Percentiles rank a stretch among this genome's conserved stretches.
Evolutionary conservation across 2,329 filamentous ascomycete species (phyloP).

Genomic region (Lasiodiplodia hormozganensis): DNA sequence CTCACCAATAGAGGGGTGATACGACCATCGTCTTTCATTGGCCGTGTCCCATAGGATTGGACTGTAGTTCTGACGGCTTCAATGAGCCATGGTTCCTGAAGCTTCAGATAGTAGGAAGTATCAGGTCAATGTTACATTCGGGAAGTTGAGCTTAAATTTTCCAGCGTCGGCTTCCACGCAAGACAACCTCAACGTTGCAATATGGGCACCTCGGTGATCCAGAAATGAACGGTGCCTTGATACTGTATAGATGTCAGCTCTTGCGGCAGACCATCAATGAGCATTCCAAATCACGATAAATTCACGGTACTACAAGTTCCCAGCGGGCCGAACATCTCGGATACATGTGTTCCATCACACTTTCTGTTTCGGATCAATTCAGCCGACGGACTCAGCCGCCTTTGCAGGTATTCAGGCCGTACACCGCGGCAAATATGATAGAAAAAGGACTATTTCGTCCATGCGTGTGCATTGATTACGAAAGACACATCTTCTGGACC

Average conservation of each 20-base stretch:
- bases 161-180: background rate
- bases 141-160: background rate
- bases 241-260: too few relatives aligned
- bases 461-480: background rate
- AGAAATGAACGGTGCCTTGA: background rate
- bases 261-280: too few relatives aligned
- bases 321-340: background rate
- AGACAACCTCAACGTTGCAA: background rate
- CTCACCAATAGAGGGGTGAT: background rate
- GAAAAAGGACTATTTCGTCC: background rate
- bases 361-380: conserved; percentile 1
- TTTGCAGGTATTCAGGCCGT: background rate
- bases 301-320: background rate
- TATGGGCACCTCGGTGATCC: background rate
- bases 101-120: background rate
- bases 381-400: conserved; percentile 4
- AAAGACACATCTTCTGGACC: background rate
- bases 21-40: background rate
- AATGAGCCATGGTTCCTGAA: background rate
- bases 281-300: background rate
- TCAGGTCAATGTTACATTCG: background rate
- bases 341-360: background rate
- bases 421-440: too few relatives aligned
- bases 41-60: background rate
- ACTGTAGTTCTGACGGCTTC: background rate